Evolutionary conservation across 2,329 filamentous ascomycete genomes (phyloP).

Genomic region (Cladophialophora yegresii): DNA sequence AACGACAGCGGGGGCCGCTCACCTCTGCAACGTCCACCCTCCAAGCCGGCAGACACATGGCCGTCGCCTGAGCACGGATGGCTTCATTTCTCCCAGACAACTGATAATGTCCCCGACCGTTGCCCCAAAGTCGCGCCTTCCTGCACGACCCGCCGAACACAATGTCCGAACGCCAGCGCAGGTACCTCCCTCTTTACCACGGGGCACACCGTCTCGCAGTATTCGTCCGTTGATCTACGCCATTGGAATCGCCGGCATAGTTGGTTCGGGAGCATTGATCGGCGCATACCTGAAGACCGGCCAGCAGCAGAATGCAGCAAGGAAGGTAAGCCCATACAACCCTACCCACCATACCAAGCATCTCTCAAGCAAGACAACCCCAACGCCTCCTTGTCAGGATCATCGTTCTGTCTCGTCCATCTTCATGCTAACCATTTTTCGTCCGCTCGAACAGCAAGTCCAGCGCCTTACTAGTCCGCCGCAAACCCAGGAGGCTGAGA

Average conservation of each 20-base stretch:
- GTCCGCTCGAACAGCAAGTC: not conserved
- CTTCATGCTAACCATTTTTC: not conserved
- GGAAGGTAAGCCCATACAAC: conserved; percentile 7
- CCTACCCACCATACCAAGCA: not conserved
- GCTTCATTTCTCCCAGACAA: not conserved
- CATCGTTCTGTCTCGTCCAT: not conserved
- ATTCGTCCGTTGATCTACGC: conserved; percentile 28
- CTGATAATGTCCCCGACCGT: conserved; percentile 15
- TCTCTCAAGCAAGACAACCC: not conserved
- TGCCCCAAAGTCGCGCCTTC: conserved; percentile 4
- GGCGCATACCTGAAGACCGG: conserved; percentile 29
- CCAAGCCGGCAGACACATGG: not conserved
- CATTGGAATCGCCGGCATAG: conserved; percentile 30
- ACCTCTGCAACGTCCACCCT: not conserved
- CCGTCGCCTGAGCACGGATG: not conserved
- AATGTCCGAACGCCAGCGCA: not conserved
- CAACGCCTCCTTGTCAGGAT: not conserved
- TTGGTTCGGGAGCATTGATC: conserved; percentile 28
- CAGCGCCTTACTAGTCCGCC: not conserved
- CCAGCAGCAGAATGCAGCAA: conserved; percentile 17
- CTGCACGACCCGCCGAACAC: not conserved
- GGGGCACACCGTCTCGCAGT: conserved; percentile 5
- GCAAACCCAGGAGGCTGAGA: conserved; percentile 3
- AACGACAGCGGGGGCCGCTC: not conserved
- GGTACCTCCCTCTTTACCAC: not conserved